Percentiles rank a stretch among this genome's conserved stretches.
These are phyloP conservation scores for Tilletia caries DNA, from an alignment of 1,284 basidiomycete genomes.

Conservation along the genomic window DNA sequence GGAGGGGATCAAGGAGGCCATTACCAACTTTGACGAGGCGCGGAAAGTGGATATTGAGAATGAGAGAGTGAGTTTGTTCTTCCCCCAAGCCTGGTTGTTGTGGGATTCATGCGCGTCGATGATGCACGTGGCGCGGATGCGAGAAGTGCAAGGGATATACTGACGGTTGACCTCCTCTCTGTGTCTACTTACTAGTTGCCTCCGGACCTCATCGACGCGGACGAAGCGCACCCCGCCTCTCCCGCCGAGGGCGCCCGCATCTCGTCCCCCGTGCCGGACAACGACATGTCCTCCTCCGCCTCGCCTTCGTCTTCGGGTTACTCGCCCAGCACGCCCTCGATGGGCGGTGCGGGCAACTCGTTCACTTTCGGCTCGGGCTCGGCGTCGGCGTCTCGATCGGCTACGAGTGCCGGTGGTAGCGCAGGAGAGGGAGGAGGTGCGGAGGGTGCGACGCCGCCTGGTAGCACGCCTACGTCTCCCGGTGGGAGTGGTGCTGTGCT, in stretches of 20 bases:
- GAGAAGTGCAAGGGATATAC: no score
- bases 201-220: constrained; percentile 87
- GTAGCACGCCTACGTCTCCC: constrained; percentile 19
- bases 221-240: constrained; percentile 67
- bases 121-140: no score
- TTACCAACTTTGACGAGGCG: constrained; percentile 89
- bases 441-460: no score
- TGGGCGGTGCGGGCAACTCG: constrained; percentile 19
- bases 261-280: constrained; percentile 56
- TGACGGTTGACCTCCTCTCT: no score
- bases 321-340: constrained; percentile 33
- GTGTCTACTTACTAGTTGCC: constrained; percentile 60
- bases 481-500: constrained; percentile 10
- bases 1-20: constrained; percentile 93
- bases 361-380: constrained; percentile 9
- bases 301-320: constrained; percentile 26
- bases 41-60: constrained; percentile 99
- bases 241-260: constrained; percentile 58
- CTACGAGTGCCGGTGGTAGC: neutral
- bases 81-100: neutral
- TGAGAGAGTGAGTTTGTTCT: constrained; percentile 59
- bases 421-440: no score
- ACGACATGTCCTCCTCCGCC: constrained; percentile 19
- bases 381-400: neutral
- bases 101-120: neutral